A percentile compares a stretch with the other conserved stretches of the same genome.
Evolutionary conservation across 768 basidiomycete species (phyloP).

Genomic region (Pleurotus giganteus): DNA sequence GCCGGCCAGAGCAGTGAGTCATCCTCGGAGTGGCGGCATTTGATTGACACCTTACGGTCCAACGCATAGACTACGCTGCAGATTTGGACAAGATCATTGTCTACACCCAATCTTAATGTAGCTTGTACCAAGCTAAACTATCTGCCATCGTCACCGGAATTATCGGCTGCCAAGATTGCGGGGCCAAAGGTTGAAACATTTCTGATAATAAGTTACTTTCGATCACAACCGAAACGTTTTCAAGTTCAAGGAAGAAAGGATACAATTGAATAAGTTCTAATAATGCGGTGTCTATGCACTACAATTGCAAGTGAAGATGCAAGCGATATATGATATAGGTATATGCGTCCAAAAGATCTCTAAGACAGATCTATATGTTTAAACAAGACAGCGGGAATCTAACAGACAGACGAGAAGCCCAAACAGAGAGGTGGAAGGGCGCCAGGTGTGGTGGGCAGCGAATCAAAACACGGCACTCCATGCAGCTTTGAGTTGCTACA

Average conservation of each 20-base stretch:
- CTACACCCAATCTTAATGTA: slow-evolving; percentile 33
- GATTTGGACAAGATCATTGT: slow-evolving; percentile 64
- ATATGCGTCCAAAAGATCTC: slow-evolving; percentile 5
- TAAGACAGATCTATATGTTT: neutral
- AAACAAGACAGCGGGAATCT: neutral
- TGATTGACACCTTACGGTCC: neutral
- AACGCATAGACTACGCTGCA: slow-evolving; percentile 47
- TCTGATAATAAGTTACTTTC: too few relatives aligned
- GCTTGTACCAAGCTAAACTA: too few relatives aligned
- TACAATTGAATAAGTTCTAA: slow-evolving; percentile 1
- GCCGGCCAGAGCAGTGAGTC: slow-evolving; percentile 49
- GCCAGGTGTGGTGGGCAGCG: neutral
- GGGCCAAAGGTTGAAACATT: too few relatives aligned
- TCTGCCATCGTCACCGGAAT: too few relatives aligned
- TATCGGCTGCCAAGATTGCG: too few relatives aligned
- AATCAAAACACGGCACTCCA: slow-evolving; percentile 38
- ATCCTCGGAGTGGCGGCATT: neutral
- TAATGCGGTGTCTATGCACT: slow-evolving; percentile 5
- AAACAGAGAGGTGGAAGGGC: neutral
- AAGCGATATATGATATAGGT: slow-evolving; percentile 7
- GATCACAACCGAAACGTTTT: too few relatives aligned
- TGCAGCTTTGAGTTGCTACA: slow-evolving; percentile 68
- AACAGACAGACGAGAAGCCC: neutral
- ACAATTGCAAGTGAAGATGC: neutral
- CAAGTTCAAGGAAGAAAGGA: neutral